Base-by-base conservation (phyloP, 2,329 filamentous ascomycete species). In the Pseudogymnoascus sp. region DNA sequence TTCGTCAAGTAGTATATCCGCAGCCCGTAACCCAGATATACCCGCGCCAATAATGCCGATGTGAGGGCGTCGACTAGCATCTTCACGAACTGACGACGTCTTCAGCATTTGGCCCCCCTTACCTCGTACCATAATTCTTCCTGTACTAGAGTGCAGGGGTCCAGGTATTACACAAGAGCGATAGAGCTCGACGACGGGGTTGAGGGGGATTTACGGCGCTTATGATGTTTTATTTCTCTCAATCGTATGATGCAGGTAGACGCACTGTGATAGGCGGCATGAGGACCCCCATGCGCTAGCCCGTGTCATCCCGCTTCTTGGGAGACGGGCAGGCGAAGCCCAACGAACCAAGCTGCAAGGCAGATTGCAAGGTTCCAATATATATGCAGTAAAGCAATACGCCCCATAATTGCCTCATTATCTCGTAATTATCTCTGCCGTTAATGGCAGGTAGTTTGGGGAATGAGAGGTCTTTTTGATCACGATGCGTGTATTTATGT, bases 11-110 rank as follows among this genome's bases (percentile, higher is more conserved):
- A 86, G 72, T 1, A 85, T 71, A 65, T 84, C 82, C 26, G 83
- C 83, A 68, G 81, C 83, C 65, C 82, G 76, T 61, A 86, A 74
- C 1, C 83, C 83, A 13, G 82, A 78, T 31, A 85, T 76, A 5
- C 84, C 83, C 23, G 82, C 83, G 13, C 83, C 83, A 2, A 86
- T 76, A 40, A 86, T 76, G 50, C 81, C 77, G 21, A 85, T 74
- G 28, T 26, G 44, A 50, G 44, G 44, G 31, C 15, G 4, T 36
- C 4, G 9, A 33, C 31, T 35, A 33, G 7, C 5, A 17, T 6
- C 4, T 26, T 26, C 13, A 42, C n/a, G 17, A 42, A 42, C 9
- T 42, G 38, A 11, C 11, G 42, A 15, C 42, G 42, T 2, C 19
- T 8, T 47, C 19, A 23, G 6, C 42, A 15, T 15, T 23, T 7